A percentile compares a stretch with the other conserved stretches of the same genome.
phyloP scores from a whole-genome alignment of 805 yeast genomes.

The Candida cerambycidarum region DNA sequence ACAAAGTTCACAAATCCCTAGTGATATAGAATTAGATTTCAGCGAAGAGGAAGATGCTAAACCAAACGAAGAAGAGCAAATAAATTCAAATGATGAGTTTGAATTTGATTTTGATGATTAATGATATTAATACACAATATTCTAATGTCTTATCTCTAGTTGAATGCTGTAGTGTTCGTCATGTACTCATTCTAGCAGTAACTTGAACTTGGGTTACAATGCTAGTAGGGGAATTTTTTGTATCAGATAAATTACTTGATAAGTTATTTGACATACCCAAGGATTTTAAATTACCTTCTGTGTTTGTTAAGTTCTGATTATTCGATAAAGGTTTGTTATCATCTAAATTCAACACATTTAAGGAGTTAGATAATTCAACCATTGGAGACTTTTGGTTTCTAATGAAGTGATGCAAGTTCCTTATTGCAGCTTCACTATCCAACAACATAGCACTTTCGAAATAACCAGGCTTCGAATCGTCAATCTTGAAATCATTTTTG shows the following conservation, averaged over 20 bases:
- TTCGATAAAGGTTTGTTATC: constrained; percentile 15
- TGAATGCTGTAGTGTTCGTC: too few species aligned
- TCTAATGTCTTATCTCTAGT: too few species aligned
- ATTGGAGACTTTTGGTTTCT: constrained; percentile 5
- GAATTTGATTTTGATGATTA: constrained; percentile 7
- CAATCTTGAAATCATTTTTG: constrained; percentile 49
- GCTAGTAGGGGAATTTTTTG: constrained; percentile 29
- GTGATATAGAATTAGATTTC: constrained; percentile 11
- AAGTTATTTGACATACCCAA: constrained; percentile 1
- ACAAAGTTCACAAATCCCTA: constrained; percentile 9
- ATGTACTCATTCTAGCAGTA: constrained; percentile 40
- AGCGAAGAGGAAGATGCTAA: constrained; percentile 3
- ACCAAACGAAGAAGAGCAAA: not conserved
- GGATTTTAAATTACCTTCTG: not conserved
- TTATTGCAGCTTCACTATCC: constrained; percentile 48
- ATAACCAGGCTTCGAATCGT: constrained; percentile 62
- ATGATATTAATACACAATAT: constrained; percentile 2
- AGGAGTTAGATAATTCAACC: constrained; percentile 7
- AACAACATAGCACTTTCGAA: constrained; percentile 56
- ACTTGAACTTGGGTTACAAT: constrained; percentile 44
- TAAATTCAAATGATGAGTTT: constrained; percentile 5
- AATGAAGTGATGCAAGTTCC: constrained; percentile 38
- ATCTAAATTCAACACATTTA: constrained; percentile 12
- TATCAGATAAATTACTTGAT: constrained; percentile 12
- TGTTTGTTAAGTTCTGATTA: constrained; percentile 15